Evolutionary conservation across 495 filamentous ascomycete genomes (phyloP), one percentile per base, ranked within the genome.

Genomic region (Aspergillus cavernicola): DNA sequence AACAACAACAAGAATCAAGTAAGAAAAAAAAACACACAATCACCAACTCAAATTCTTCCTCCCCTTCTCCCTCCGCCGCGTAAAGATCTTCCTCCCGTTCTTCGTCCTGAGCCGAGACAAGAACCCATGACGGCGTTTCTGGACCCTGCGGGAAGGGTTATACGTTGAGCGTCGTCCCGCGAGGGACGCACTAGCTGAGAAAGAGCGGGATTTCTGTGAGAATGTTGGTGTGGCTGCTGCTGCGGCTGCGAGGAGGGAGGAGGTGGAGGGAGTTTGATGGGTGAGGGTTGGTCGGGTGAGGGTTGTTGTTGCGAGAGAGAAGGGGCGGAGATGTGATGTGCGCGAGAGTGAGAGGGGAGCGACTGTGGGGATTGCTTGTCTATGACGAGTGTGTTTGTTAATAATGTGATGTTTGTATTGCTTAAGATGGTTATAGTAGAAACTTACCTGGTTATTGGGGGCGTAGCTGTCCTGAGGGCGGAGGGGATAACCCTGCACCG

Each of bases 71-170:
- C 70, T 73, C 66, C 86, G 74, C 63, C 84, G 73, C 60, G 64
- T 72, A 57, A 89, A 39, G 31, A 78, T 78, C 66, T 71, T 74
- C 55, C 82, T 67, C 10, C 81, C 86, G 24, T 74, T 80, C 59
- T 76, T 69, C 19, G 75, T 77, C 62, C 71, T 70, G 52, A 84
- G 57, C 53, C 86, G 63, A 12, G 80, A 70, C 66, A 89, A 68
- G 68, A 87, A 89, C 0, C 86, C 86, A 67, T 82, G 80, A 53
- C 86, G 73, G 54, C 86, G 73, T 72, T 89, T 90, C 65, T 87
- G 77, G 37, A 90, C 85, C 43, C 79, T 66, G 55, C 88, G 85
- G 44, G 79, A 84, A 4, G 85, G 85, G 41, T 80, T 77, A 60
- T 77, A 89, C 4, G 86, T 89, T 52, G 79, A 60, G 51, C 86